phyloP scores from a whole-genome alignment of 306 rosid species.

The Spatholobus suberectus region DNA sequence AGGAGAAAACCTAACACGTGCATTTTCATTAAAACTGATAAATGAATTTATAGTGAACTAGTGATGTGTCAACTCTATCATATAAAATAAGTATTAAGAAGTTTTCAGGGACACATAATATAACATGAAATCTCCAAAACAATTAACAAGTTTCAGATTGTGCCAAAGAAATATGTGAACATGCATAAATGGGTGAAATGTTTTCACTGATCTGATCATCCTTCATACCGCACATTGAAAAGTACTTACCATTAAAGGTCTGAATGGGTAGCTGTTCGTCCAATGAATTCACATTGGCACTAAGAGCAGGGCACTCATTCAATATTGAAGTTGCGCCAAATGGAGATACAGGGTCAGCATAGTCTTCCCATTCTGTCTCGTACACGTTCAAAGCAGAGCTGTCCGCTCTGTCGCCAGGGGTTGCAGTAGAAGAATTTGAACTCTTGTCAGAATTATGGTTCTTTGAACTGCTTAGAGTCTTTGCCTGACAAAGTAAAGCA shows the following conservation, averaged over 20 bases:
- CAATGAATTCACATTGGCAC: conserved; percentile 67
- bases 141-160: conserved; percentile 4
- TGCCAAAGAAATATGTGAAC: conserved; percentile 16
- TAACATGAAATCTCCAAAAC: conserved; percentile 13
- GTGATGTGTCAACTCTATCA: not conserved
- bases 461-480: conserved; percentile 59
- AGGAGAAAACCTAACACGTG: conserved; percentile 2
- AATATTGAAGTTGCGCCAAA: conserved; percentile 67
- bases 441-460: conserved; percentile 66
- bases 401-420: conserved; percentile 64
- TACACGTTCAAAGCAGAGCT: conserved; percentile 59
- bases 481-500: conserved; percentile 76
- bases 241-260: conserved; percentile 68
- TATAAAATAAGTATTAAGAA: conserved; percentile 6
- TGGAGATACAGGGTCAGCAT: conserved; percentile 67
- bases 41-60: not conserved
- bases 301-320: conserved; percentile 63
- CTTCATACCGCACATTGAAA: conserved; percentile 26
- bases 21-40: conserved; percentile 4
- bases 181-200: not conserved
- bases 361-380: conserved; percentile 71
- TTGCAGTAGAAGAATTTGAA: conserved; percentile 73
- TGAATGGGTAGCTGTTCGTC: conserved; percentile 58
- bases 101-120: not conserved
- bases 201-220: not conserved